Conservation (phyloP, 495 filamentous ascomycete genomes). For the Penicillium flavigenum region DNA sequence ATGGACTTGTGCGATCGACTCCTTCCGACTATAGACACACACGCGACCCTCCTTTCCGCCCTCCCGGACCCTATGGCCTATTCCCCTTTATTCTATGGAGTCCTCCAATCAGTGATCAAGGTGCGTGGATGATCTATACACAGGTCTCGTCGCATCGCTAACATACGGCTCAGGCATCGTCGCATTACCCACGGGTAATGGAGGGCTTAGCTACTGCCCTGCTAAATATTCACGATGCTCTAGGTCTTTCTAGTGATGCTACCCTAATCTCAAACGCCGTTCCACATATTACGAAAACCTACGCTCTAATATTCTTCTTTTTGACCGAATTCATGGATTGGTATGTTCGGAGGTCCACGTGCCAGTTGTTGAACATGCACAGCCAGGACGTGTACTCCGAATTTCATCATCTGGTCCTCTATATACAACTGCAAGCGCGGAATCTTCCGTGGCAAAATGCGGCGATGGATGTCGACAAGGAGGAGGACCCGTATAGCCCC, state of each 20-base stretch:
- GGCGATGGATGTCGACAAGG: conserved; percentile 33
- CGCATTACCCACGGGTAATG: conserved; percentile 46
- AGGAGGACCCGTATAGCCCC: conserved; percentile 25
- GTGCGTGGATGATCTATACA: conserved; percentile 23
- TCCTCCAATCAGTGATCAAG: conserved; percentile 48
- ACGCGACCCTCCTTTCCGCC: conserved; percentile 35
- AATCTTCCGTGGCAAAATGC: conserved; percentile 23
- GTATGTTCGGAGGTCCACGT: conserved; percentile 43
- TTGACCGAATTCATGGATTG: conserved; percentile 50
- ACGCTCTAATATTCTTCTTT: conserved; percentile 48
- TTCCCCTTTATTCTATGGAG: conserved; percentile 46
- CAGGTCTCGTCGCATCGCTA: not conserved
- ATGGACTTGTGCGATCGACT: conserved; percentile 39
- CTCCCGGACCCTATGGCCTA: conserved; percentile 40
- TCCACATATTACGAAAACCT: conserved; percentile 40
- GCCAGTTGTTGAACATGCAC: conserved; percentile 45
- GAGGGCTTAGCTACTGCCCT: conserved; percentile 45
- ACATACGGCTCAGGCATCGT: conserved; percentile 37
- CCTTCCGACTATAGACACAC: conserved; percentile 37
- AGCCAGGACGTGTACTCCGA: conserved; percentile 46
- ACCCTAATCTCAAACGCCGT: conserved; percentile 24
- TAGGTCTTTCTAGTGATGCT: conserved; percentile 25
- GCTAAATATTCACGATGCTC: conserved; percentile 42
- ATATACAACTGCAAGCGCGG: conserved; percentile 34
- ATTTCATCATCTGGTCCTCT: conserved; percentile 43